Conservation (phyloP, 352 stramenopile species). For the Bremia lactucae region DNA sequence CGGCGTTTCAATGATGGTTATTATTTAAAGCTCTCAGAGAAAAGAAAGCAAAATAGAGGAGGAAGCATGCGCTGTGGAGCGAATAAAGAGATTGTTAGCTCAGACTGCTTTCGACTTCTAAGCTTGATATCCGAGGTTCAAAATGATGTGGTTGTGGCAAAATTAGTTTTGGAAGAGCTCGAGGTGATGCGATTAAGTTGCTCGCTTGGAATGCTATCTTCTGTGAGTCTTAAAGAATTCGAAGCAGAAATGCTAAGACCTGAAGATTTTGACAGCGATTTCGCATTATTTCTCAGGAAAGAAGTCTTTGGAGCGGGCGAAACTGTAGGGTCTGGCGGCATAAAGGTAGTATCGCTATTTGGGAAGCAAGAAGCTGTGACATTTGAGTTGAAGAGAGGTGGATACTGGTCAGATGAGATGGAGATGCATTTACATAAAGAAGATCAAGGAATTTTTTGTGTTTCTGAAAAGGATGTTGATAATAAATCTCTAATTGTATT, state of each 20-base stretch:
- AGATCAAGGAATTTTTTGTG: conserved; percentile 57
- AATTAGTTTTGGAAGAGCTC: conserved; percentile 52
- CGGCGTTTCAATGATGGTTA: not conserved
- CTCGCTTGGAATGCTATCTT: conserved; percentile 36
- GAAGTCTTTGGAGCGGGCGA: conserved; percentile 27
- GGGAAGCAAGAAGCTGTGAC: conserved; percentile 48
- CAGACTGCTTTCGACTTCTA: conserved; percentile 46
- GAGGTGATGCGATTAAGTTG: conserved; percentile 60
- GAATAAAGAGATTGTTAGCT: conserved; percentile 14
- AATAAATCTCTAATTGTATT: conserved; percentile 37
- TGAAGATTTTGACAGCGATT: conserved; percentile 51
- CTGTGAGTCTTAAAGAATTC: conserved; percentile 40
- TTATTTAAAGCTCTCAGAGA: conserved; percentile 11
- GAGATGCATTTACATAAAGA: conserved; percentile 20
- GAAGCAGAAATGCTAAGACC: conserved; percentile 40
- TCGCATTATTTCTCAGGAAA: conserved; percentile 42
- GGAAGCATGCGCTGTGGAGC: conserved; percentile 11
- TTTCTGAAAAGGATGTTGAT: conserved; percentile 1
- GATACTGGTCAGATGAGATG: conserved; percentile 36
- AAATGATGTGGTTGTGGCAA: conserved; percentile 58
- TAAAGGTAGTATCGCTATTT: conserved; percentile 43
- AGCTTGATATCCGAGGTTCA: conserved; percentile 40
- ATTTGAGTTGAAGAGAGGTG: conserved; percentile 21
- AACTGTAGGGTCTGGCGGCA: not conserved
- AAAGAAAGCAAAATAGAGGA: not conserved